Base-by-base conservation (phyloP, 805 yeast genomes). In the Scheffersomyces ergatensis region DNA sequence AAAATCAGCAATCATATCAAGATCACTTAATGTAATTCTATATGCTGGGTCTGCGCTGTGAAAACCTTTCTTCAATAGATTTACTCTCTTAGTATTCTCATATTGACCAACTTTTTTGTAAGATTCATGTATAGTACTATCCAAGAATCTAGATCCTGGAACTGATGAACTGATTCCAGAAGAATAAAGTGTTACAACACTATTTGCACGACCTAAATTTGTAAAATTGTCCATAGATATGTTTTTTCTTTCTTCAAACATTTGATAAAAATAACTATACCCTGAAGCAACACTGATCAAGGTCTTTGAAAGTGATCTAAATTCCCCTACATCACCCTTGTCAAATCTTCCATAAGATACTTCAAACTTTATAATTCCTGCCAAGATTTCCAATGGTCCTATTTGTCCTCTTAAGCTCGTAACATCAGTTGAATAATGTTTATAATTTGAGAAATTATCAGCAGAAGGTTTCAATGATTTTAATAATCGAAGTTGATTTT, bases 41-140 rank as follows among this genome's bases (percentile, higher is more conserved):
- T 47, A 40, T 4, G 45, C 43, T 8, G 46, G 27, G 3, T 49
- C 54, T 19, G 38, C 37, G 24, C 47, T 44, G 11, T 45, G 36
- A 12, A 56, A 42, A 33, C 55, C 50, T 19, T 47, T 36, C 35
- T 44, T 48, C 25, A 59, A 47, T 17, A 58, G 42, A 4, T 43
- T 40, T 24, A 39, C 46, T 27, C 65, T 47, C 33, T 42, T 47
- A 21, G 38, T 38, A 25, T 50, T 50, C 39, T 63, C 68, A 39
- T 43, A 59, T 17, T 49, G 49, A 0, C 64, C 67, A 3, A 62
- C 68, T 15, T 55, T 51, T 19, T 52, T 55, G 38, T 63, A 63
- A 3, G 58, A 49, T 15, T 58, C 61, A 24, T 54, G 48, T 29
- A 62, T 51, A 3, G 62, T 47, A 9, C 9, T 15, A 5, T 17